These are phyloP conservation scores for Aspergillus bombycis DNA, from an alignment of 2,329 filamentous ascomycete genomes.

Conservation along the genomic window DNA sequence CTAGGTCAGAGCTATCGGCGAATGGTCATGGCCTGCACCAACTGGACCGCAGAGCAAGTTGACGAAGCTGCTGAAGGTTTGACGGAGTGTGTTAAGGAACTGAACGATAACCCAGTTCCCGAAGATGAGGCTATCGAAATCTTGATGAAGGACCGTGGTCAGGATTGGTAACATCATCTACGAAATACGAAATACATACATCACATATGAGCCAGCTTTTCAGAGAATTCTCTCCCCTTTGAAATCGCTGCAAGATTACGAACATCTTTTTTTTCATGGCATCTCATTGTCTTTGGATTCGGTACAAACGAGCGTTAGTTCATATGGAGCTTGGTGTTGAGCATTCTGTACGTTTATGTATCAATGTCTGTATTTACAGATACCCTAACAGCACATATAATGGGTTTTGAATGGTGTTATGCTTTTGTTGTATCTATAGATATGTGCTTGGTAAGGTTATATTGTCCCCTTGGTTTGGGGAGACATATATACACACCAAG, in stretches of 20 bases:
- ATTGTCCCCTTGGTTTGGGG: background rate
- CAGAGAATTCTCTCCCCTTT: background rate
- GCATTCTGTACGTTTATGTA: constrained; percentile 14
- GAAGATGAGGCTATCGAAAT: constrained; percentile 50
- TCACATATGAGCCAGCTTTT: constrained; percentile 10
- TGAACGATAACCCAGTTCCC: constrained; percentile 64
- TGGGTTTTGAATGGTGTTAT: constrained; percentile 13
- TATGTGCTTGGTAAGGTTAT: background rate
- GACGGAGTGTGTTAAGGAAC: constrained; percentile 77
- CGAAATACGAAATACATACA: constrained; percentile 15
- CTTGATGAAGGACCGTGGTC: constrained; percentile 48
- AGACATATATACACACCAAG: background rate
- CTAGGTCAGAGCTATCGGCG: constrained; percentile 85
- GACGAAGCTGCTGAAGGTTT: constrained; percentile 79
- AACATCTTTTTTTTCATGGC: constrained; percentile 2
- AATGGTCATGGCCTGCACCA: constrained; percentile 85
- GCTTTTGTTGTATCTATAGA: background rate
- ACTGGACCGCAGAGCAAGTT: constrained; percentile 74
- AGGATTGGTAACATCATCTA: constrained; percentile 43
- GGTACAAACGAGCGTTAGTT: constrained; percentile 13
- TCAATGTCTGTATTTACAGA: constrained; percentile 27
- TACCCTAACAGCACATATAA: constrained; percentile 27
- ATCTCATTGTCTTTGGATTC: constrained; percentile 9
- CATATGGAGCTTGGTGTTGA: constrained; percentile 6
- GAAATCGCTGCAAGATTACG: background rate